phyloP scores from a whole-genome alignment of 139 green algal species.

The Micractinium sp. region DNA sequence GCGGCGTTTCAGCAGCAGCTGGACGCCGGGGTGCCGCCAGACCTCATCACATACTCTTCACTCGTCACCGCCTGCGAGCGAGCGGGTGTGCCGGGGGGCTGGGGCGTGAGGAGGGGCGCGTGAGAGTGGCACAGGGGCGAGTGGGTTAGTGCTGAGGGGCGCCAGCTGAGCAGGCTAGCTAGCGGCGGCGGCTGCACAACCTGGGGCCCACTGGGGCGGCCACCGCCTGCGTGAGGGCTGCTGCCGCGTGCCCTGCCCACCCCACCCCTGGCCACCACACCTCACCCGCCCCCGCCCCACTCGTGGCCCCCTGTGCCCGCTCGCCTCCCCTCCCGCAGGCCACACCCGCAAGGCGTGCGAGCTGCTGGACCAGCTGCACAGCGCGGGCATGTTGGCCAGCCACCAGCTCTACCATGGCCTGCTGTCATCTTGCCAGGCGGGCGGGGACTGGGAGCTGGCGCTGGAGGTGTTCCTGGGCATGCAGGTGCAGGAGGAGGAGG shows the following conservation, averaged over 20 bases:
- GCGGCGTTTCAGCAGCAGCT: slow-evolving; percentile 59
- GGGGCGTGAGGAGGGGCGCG: too few species aligned
- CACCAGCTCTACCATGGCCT: slow-evolving; percentile 27
- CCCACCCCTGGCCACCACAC: background rate
- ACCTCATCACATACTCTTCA: slow-evolving; percentile 57
- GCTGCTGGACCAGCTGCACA: slow-evolving; percentile 25
- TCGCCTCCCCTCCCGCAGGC: background rate
- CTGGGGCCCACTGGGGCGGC: too few species aligned
- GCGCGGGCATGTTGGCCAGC: background rate
- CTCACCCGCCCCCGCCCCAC: too few species aligned
- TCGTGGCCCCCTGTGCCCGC: too few species aligned
- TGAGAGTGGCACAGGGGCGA: too few species aligned
- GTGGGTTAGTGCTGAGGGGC: too few species aligned
- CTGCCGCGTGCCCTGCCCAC: background rate
- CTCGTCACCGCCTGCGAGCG: slow-evolving; percentile 57
- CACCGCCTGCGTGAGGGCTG: too few species aligned
- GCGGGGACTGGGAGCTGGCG: slow-evolving; percentile 34
- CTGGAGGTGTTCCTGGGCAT: slow-evolving; percentile 63
- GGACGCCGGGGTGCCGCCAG: slow-evolving; percentile 47
- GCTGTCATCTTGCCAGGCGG: slow-evolving; percentile 5
- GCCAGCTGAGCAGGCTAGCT: too few species aligned
- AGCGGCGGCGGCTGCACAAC: too few species aligned
- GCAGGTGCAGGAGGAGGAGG: slow-evolving; percentile 41
- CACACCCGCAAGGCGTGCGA: background rate
- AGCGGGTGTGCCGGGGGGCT: background rate